Base-by-base conservation (phyloP, 768 basidiomycete species). In the Dendrothele bispora region DNA sequence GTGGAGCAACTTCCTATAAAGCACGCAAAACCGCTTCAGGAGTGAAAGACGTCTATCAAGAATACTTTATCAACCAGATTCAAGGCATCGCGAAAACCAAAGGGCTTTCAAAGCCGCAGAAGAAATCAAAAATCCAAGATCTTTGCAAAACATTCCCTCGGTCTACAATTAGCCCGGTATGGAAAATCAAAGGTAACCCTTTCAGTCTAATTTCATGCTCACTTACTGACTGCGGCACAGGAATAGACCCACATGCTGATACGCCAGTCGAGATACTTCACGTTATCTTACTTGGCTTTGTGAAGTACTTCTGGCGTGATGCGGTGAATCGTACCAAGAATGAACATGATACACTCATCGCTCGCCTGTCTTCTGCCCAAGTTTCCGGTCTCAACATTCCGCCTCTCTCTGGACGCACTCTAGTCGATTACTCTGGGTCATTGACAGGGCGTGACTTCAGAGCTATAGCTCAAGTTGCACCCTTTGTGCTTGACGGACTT, bases 231-330 rank as follows among this genome's bases (percentile, higher is more conserved):
- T n/a, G 7, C 10, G 26, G 34, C 5, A 10, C 46, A 75, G 74
- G 61, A 3, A 49, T 77, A 0, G 68, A 79, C 51, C 66, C 74
- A 2, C 66, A 77, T 49, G 41, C 27, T 10, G 74, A 76, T 49
- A 72, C 74, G 2, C 73, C 74, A 5, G 69, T 74, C 0, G 72
- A 77, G 26, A 30, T 45, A 12, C 32, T 45, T 20, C 43, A 45
- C 27, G 43, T 45, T 35, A 35, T 45, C 26, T 58, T 77, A 0
- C 66, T 77, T 2, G 74, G 75, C 0, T 65, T 75, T 54, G 63
- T 77, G 40, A 78, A 78, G 39, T 79, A 78, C 49, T 64, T 74
- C 24, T 79, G 76, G 75, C 62, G 68, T 0, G 74, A 78, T 55
- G 55, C 60, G 0, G 50, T 69, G 11, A 53, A 56, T 18, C 54